Evolutionary conservation across 2,329 filamentous ascomycete species (phyloP), one percentile per base, ranked within the genome.

Genomic region (Orbilia oligospora): DNA sequence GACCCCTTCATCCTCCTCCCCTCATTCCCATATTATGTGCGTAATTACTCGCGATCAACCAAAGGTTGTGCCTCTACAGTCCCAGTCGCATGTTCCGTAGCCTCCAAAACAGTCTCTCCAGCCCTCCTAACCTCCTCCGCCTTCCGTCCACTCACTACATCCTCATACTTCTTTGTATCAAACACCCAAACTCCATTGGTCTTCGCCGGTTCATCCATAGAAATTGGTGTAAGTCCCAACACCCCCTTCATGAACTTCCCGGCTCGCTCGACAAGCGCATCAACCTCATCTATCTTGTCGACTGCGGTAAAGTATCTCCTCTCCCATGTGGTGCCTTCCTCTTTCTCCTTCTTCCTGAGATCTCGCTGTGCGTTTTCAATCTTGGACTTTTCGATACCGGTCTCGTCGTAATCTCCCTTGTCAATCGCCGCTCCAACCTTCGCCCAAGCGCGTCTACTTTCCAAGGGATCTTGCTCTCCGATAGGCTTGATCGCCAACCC

Each of bases 341-440:
- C 87, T 82, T 89, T 90, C 84, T 97, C 94, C 82, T 89, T 87
- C 83, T 89, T 89, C 80, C 94, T 90, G 85, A 90, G 87, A 84
- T 89, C 93, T 14, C 94, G 90, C 87, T 98, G 95, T 41, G 91
- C 90, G 81, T 93, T 93, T 85, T 98, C 96, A 80, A 98, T 97
- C 85, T 93, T 93, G 72, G 89, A 89, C 87, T 98, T 98, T 84
- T 97, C 93, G 14, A 86, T 83, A 0, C 90, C 90, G 0, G 93
- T 93, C 3, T 88, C 86, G 81, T 97, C 93, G 89, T 97, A 93
- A 84, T 97, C 93, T 73, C 93, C 92, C 81, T 88, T 89, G 71
- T 89, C 88, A 82, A 98, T 96, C 56, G 91, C 93, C 33, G 89
- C 89, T 0, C 93, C 93, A 27, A 98, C 95, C 83, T 92, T 93